Base-by-base conservation (phyloP, 139 green algal genomes). In the Chlamydomonas applanata region DNA sequence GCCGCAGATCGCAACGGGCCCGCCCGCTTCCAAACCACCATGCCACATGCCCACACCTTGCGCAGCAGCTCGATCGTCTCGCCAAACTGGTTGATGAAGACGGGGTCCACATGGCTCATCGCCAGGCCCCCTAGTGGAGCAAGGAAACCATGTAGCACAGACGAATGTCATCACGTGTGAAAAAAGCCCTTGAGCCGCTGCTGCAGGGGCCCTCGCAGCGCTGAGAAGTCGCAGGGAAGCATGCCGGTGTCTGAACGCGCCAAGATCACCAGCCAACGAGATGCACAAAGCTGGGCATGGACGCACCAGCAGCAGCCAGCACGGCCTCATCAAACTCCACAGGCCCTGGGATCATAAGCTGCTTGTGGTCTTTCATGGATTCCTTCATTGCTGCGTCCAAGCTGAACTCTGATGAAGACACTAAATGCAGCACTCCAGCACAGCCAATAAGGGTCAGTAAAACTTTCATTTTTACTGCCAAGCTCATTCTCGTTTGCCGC, bases 61-160 rank as follows among this genome's bases (percentile, higher is more conserved):
- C 74, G 63, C n/a, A 79, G 53, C 34, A 79, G 25, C 53, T 79
- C 65, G n/a, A 79, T 60, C 1, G 74, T 45, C 32, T 79, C 74
- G 1, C 65, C 64, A 49, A 79, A 79, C 53, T 79, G 19, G 19
- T n/a, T 33, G 24, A 66, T 30, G 59, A 79, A 79, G 4, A 2
- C 34, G 25, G 54, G 54, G 29, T 69, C 74, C 30, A 74, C 29
- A 29, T 79, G 74, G 52, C n/a, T 49, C n/a, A 64, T 61, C 16
- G 74, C 25, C 54, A 70, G 32, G 53, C 74, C 74, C 34, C 74
- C 74, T 34, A 63, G 62, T 11, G 62, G 9, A 3, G 22, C 25
- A 30, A 69, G 33, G 33, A 9, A 67, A 11, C 14, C 54, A 62
- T 30, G 19, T 20, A 25, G 17, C n/a, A 16, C 9, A 35, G 27